Percentiles rank a stretch among this genome's conserved stretches.
Conservation (phyloP, 352 stramenopile species). For the Phytophthora tentaculata region DNA sequence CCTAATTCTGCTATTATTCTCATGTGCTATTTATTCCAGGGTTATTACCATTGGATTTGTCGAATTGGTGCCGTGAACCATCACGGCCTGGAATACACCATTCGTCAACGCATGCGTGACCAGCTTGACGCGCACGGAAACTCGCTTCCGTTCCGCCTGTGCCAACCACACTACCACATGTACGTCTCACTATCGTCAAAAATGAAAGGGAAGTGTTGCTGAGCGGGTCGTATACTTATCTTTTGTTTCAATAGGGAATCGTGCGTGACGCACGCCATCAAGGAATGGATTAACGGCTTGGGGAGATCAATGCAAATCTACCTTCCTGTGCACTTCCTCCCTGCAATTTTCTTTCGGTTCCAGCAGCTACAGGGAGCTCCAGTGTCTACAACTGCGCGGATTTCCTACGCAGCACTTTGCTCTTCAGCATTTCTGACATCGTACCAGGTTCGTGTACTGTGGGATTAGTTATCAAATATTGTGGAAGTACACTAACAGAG, state of each 20-base stretch:
- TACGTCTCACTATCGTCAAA: constrained; percentile 32
- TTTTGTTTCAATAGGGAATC: constrained; percentile 59
- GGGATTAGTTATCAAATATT: not conserved
- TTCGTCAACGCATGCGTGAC: constrained; percentile 64
- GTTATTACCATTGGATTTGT: constrained; percentile 89
- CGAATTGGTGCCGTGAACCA: constrained; percentile 75
- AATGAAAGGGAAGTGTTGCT: not conserved
- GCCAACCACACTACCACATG: constrained; percentile 89
- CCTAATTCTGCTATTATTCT: too few relatives aligned
- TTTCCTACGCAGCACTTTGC: constrained; percentile 73
- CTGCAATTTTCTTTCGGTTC: constrained; percentile 79
- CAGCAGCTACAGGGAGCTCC: constrained; percentile 58
- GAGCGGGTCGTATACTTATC: not conserved
- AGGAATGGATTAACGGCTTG: constrained; percentile 76
- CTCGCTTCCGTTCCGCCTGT: constrained; percentile 65
- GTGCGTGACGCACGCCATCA: constrained; percentile 78
- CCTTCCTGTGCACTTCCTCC: constrained; percentile 79
- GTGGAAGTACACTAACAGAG: not conserved
- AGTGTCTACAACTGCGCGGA: constrained; percentile 48
- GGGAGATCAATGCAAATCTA: constrained; percentile 83
- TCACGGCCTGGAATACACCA: constrained; percentile 72
- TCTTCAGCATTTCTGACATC: constrained; percentile 86
- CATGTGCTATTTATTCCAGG: constrained; percentile 35
- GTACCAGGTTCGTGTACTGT: constrained; percentile 61
- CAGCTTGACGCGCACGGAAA: constrained; percentile 48